These are phyloP conservation scores for Boechera retrofracta DNA, from an alignment of 345 rosid genomes.

Conservation along the genomic window DNA sequence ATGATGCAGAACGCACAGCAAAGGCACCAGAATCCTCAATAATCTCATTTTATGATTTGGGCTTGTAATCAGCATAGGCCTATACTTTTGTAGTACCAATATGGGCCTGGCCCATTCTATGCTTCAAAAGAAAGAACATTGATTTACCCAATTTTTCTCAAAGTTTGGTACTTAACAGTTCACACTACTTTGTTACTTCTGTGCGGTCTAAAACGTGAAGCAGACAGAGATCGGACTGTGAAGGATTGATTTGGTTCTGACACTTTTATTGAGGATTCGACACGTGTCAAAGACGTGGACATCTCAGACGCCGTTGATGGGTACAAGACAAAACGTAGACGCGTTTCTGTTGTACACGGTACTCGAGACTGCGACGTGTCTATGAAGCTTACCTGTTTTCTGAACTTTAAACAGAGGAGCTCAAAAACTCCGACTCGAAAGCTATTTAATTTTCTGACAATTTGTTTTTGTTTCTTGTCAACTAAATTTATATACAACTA, in stretches of 20 bases:
- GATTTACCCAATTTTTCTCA: background rate
- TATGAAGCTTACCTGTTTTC: constrained; percentile 25
- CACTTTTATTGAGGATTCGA: background rate
- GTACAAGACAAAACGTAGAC: constrained; percentile 31
- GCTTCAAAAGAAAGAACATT: background rate
- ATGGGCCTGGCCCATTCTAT: background rate
- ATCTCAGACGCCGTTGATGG: constrained; percentile 31
- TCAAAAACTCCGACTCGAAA: constrained; percentile 23
- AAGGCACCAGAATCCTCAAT: constrained; percentile 86
- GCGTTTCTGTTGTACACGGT: constrained; percentile 42
- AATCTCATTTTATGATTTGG: background rate
- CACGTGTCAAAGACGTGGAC: constrained; percentile 34
- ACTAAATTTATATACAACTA: background rate
- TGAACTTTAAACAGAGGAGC: constrained; percentile 17
- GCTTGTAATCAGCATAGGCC: constrained; percentile 5
- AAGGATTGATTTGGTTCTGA: constrained; percentile 7
- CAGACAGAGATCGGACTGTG: constrained; percentile 17
- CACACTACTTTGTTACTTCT: background rate
- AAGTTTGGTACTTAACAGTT: background rate
- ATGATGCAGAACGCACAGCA: constrained; percentile 80
- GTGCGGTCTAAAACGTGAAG: background rate
- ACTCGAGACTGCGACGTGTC: constrained; percentile 43
- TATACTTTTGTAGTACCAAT: background rate
- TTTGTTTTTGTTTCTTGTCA: constrained; percentile 16
- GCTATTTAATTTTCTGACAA: constrained; percentile 35